Percentiles rank a stretch among this genome's conserved stretches.
phyloP scores from a whole-genome alignment of 108 stramenopile species.

The Fragilaria crotonensis region DNA sequence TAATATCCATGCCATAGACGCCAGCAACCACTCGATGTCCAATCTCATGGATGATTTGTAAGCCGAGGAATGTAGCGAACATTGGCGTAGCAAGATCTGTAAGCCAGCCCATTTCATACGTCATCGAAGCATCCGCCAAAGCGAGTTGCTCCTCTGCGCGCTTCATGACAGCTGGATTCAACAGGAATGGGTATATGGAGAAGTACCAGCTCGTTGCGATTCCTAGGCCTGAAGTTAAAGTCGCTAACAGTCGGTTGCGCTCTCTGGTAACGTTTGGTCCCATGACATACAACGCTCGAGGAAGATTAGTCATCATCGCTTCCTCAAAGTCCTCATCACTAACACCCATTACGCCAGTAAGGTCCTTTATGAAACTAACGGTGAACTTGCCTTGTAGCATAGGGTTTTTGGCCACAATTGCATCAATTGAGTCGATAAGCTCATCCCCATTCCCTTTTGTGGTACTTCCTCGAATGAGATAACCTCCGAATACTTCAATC shows the following conservation, averaged over 20 bases:
- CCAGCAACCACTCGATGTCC: slow-evolving; percentile 50
- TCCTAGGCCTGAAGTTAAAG: slow-evolving; percentile 44
- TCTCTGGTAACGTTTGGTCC: slow-evolving; percentile 59
- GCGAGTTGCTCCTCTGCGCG: slow-evolving; percentile 58
- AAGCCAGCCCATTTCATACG: slow-evolving; percentile 56
- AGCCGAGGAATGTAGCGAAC: slow-evolving; percentile 55
- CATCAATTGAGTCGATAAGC: slow-evolving; percentile 63
- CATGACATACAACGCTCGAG: slow-evolving; percentile 53
- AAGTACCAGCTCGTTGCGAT: slow-evolving; percentile 71
- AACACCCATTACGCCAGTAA: slow-evolving; percentile 22
- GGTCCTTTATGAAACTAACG: slow-evolving; percentile 47
- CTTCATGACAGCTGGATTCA: slow-evolving; percentile 54
- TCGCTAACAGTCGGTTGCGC: slow-evolving; percentile 26
- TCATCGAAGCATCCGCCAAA: slow-evolving; percentile 64
- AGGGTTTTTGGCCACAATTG: slow-evolving; percentile 31
- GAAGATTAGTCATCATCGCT: slow-evolving; percentile 4
- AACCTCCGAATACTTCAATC: slow-evolving; percentile 46
- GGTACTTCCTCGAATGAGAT: slow-evolving; percentile 57
- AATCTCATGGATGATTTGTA: slow-evolving; percentile 58
- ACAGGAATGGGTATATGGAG: slow-evolving; percentile 73
- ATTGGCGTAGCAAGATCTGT: slow-evolving; percentile 68
- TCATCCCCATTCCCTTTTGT: slow-evolving; percentile 43
- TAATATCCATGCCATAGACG: slow-evolving; percentile 42
- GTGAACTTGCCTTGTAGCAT: slow-evolving; percentile 46
- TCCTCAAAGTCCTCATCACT: slow-evolving; percentile 22